phyloP scores from a whole-genome alignment of 2,329 filamentous ascomycete genomes.

The Tolypocladium nubicola region DNA sequence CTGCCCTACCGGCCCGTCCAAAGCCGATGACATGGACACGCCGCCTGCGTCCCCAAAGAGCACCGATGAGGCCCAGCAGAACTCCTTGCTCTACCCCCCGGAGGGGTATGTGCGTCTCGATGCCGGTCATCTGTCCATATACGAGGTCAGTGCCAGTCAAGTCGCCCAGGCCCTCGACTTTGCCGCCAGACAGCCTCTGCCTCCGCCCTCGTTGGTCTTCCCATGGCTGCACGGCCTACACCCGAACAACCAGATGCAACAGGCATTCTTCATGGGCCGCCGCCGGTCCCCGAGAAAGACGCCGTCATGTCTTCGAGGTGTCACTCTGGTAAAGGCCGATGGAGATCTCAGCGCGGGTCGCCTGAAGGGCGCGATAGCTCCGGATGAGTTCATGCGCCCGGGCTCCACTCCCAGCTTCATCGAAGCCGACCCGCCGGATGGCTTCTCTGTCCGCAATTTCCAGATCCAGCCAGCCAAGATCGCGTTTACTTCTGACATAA shows the following conservation, averaged over 20 bases:
- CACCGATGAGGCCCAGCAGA: constrained; percentile 41
- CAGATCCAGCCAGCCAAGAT: constrained; percentile 89
- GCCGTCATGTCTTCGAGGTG: constrained; percentile 59
- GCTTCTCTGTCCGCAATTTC: constrained; percentile 94
- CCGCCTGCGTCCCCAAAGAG: constrained; percentile 57
- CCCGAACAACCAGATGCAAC: constrained; percentile 76
- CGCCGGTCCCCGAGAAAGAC: constrained; percentile 62
- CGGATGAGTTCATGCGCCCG: constrained; percentile 64
- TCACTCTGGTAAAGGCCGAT: constrained; percentile 83
- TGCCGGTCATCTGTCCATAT: constrained; percentile 51
- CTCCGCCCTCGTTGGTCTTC: constrained; percentile 78
- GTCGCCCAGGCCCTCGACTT: constrained; percentile 68
- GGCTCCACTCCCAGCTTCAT: constrained; percentile 51
- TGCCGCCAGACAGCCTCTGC: constrained; percentile 67
- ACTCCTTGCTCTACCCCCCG: constrained; percentile 68
- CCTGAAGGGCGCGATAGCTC: constrained; percentile 77
- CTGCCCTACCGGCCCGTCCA: constrained; percentile 68
- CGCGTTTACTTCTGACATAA: constrained; percentile 79
- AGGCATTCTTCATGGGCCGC: constrained; percentile 77
- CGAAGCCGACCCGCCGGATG: constrained; percentile 76
- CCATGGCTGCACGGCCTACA: constrained; percentile 95
- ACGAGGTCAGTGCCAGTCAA: constrained; percentile 58
- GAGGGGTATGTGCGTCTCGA: constrained; percentile 43
- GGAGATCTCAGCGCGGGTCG: constrained; percentile 64
- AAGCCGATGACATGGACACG: constrained; percentile 43